These are phyloP conservation scores for Dictyostelium firmibasis DNA, from an alignment of 78 protist species.

Conservation along the genomic window DNA sequence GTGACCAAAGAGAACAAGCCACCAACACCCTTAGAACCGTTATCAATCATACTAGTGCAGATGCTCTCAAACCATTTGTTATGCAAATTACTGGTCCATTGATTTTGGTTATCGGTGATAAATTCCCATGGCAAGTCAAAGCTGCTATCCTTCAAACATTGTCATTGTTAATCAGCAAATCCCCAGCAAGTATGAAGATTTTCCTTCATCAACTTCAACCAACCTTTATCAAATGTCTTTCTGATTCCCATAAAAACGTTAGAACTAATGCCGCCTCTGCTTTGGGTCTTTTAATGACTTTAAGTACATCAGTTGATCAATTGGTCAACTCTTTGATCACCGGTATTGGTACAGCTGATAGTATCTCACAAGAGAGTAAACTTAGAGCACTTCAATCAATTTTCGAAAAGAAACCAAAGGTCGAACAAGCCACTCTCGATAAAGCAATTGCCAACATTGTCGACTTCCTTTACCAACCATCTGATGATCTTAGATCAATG, in stretches of 20 bases:
- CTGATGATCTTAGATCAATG: constrained; percentile 26
- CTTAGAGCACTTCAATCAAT: constrained; percentile 76
- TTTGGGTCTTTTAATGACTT: constrained; percentile 71
- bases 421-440: constrained; percentile 74
- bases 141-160: constrained; percentile 83
- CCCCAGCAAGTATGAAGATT: constrained; percentile 83
- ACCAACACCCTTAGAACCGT: constrained; percentile 86
- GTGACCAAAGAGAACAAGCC: constrained; percentile 90
- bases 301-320: constrained; percentile 85
- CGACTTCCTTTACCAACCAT: constrained; percentile 55
- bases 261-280: constrained; percentile 84
- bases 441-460: constrained; percentile 1
- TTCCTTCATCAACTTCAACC: constrained; percentile 97
- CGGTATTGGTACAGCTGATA: constrained; percentile 40
- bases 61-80: constrained; percentile 84
- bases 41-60: constrained; percentile 70
- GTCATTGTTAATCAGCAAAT: constrained; percentile 65
- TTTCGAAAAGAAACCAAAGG: constrained; percentile 79
- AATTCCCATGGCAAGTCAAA: constrained; percentile 88
- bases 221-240: constrained; percentile 87
- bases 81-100: constrained; percentile 94
- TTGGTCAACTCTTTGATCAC: constrained; percentile 78
- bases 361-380: constrained; percentile 56
- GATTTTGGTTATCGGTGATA: constrained; percentile 92
- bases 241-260: constrained; percentile 67